A percentile compares a stretch with the other conserved stretches of the same genome.
Conservation (phyloP, 169 alveolate species). For the Cyclospora cayetanensis region DNA sequence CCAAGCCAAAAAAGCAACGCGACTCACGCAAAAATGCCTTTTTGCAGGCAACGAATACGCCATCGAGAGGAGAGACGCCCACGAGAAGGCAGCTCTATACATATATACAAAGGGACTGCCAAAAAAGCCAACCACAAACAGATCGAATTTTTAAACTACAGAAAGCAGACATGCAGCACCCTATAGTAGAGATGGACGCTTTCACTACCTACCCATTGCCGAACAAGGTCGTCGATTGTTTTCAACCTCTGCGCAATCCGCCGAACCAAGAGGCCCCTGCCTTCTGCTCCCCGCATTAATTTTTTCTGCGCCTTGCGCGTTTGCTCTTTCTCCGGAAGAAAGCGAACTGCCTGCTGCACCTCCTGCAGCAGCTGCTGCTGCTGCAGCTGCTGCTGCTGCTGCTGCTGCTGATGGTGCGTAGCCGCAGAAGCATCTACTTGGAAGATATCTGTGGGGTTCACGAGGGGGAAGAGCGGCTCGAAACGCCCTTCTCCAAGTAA, state of each 20-base stretch:
- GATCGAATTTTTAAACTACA: too few relatives aligned
- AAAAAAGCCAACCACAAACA: too few relatives aligned
- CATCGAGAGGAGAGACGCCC: too few relatives aligned
- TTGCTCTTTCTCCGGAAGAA: neutral
- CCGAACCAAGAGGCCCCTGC: neutral
- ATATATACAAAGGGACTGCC: too few relatives aligned
- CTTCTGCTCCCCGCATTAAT: neutral
- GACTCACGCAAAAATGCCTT: too few relatives aligned
- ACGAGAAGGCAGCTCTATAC: too few relatives aligned
- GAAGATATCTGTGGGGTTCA: neutral
- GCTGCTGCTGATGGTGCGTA: neutral
- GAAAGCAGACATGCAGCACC: too few relatives aligned
- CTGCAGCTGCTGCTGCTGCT: slow-evolving; percentile 21
- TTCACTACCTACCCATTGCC: neutral
- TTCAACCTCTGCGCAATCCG: neutral
- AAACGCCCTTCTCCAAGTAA: neutral
- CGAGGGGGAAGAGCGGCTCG: neutral
- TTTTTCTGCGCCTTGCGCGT: neutral
- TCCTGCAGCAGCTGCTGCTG: neutral
- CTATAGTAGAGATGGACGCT: too few relatives aligned
- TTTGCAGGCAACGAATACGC: too few relatives aligned
- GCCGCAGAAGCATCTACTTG: neutral
- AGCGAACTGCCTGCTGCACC: too few relatives aligned
- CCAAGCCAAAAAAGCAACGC: too few relatives aligned
- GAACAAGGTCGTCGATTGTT: neutral